Evolutionary conservation across 495 filamentous ascomycete species (phyloP).

Genomic region (Neurospora discreta): DNA sequence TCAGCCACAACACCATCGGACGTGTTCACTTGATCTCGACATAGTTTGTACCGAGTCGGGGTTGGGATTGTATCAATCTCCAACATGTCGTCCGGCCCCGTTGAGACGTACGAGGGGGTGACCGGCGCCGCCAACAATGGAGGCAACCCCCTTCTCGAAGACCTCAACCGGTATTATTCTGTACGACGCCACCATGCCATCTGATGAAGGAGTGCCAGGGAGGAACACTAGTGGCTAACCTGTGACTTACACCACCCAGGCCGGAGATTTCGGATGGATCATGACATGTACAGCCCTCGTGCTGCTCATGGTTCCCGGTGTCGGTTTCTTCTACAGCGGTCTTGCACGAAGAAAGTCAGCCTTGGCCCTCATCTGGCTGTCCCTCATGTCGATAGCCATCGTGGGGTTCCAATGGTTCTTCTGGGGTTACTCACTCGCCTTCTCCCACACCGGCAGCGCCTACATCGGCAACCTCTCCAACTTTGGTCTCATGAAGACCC

Average conservation of each 20-base stretch:
- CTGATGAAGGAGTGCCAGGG: not conserved
- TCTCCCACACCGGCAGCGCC: conserved; percentile 71
- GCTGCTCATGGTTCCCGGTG: conserved; percentile 94
- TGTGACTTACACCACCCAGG: conserved; percentile 33
- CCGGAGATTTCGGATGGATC: conserved; percentile 89
- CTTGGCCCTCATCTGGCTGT: conserved; percentile 88
- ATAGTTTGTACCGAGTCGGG: not conserved
- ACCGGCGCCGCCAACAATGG: conserved; percentile 39
- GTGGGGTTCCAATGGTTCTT: conserved; percentile 98
- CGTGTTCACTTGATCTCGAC: not conserved
- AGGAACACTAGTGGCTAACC: not conserved
- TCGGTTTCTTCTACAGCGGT: conserved; percentile 98
- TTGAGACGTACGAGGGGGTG: conserved; percentile 55
- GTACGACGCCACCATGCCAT: conserved; percentile 33
- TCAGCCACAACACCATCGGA: not conserved
- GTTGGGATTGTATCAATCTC: not conserved
- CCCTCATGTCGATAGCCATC: conserved; percentile 88
- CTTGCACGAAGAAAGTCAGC: conserved; percentile 95
- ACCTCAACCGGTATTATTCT: conserved; percentile 78
- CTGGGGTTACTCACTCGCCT: conserved; percentile 93
- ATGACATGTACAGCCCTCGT: conserved; percentile 81
- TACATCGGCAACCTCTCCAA: conserved; percentile 82
- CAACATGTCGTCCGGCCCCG: conserved; percentile 27
- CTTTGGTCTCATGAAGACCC: conserved; percentile 72
- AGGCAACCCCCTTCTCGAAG: conserved; percentile 59